These are phyloP conservation scores for Vaccinium macrocarpon DNA, from an alignment of 148 eudicot genomes.

Conservation along the genomic window DNA sequence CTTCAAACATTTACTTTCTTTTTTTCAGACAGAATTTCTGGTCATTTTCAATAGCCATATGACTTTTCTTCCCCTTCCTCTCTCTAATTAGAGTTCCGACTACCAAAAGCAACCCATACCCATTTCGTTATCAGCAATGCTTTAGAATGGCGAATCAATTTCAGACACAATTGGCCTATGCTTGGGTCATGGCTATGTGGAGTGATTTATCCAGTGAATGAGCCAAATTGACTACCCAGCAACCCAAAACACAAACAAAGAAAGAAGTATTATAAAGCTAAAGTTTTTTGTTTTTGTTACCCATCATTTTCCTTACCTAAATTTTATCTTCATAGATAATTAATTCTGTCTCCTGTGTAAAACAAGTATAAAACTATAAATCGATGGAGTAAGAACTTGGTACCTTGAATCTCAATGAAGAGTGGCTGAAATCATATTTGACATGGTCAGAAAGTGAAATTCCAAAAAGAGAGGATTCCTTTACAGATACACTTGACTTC, in stretches of 20 bases:
- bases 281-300: not conserved
- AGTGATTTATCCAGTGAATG: not conserved
- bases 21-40: not conserved
- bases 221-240: not conserved
- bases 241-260: not conserved
- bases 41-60: not conserved
- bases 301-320: not conserved
- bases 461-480: slow-evolving; percentile 56
- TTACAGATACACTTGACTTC: slow-evolving; percentile 37
- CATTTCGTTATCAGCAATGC: not conserved
- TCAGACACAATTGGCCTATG: not conserved
- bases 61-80: not conserved
- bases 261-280: not conserved
- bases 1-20: not conserved
- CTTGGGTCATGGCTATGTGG: not conserved
- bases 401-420: slow-evolving; percentile 55
- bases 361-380: not conserved
- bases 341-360: not conserved
- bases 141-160: not conserved
- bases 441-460: slow-evolving; percentile 42
- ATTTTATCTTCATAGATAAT: not conserved
- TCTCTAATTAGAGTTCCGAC: not conserved
- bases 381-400: not conserved
- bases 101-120: not conserved
- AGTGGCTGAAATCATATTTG: slow-evolving; percentile 41